Base-by-base conservation (phyloP, 2,329 filamentous ascomycete genomes). In the Dactylellina leptospora region DNA sequence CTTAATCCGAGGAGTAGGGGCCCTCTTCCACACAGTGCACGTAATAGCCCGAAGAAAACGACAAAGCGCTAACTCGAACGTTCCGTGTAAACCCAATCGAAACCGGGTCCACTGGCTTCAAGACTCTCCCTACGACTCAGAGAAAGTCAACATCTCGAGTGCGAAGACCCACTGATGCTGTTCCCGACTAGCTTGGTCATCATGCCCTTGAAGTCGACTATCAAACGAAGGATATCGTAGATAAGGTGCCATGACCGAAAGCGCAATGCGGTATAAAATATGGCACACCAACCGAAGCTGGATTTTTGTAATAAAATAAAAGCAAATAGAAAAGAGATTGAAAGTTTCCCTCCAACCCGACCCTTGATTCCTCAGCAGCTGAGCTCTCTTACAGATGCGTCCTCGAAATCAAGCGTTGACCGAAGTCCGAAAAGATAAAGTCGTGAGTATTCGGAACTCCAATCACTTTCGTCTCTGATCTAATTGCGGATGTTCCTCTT, bases 261-360 rank as follows among this genome's bases (percentile, higher is more conserved):
- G 53, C 53, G 42, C 28, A 40, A 60, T 36, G 44, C 53, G 22
- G 53, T 54, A 23, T 38, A 36, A 28, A n/a, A n/a, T n/a, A n/a
- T n/a, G n/a, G n/a, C n/a, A n/a, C 10, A n/a, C 58, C 45, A 53
- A 45, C 23, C 27, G 5, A 18, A 42, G 20, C 23, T 42, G 58
- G 56, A 38, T 25, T 25, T 38, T 42, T 25, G 11, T 6, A 6
- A 33, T 6, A 33, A 6, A 11, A 38, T 42, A 58, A 58, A 27
- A 18, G 40, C n/a, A 36, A 38, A 40, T 42, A 58, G 36, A 40
- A 40, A 40, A 16, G 33, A 53, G 55, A 53, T 27, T 54, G 50
- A 56, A 70, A 45, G 53, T n/a, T 48, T 42, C 66, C 66, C 58
- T 30, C 66, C 58, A 20, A 58, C 58, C 66, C 59, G 53, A 59